Percentiles rank a stretch among this genome's conserved stretches.
Evolutionary conservation across 176 grass and related monocot species (phyloP).

Genomic region (Oryza longistaminata): DNA sequence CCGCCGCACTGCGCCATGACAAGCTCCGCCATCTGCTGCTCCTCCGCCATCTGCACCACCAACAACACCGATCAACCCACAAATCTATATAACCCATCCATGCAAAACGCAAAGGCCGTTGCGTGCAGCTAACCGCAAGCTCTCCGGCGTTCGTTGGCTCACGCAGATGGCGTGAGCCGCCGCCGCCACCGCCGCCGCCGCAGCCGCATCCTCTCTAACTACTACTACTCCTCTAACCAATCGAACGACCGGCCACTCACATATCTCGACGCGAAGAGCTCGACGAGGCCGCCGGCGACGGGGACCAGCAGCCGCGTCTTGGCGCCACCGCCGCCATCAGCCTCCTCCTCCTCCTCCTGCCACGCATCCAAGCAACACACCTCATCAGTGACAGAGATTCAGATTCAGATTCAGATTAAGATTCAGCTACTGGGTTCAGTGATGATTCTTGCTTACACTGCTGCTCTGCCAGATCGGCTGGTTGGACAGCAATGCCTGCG

Average conservation of each 20-base stretch:
- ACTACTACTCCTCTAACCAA: slow-evolving; percentile 33
- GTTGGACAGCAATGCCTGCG: slow-evolving; percentile 72
- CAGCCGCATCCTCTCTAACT: slow-evolving; percentile 1
- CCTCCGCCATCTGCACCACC: slow-evolving; percentile 63
- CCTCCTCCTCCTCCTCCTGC: slow-evolving; percentile 50
- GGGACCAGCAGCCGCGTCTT: slow-evolving; percentile 70
- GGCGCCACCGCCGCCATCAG: not conserved
- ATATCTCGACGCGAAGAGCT: slow-evolving; percentile 68
- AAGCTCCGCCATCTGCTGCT: slow-evolving; percentile 74
- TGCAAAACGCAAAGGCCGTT: slow-evolving; percentile 54
- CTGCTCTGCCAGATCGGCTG: slow-evolving; percentile 70
- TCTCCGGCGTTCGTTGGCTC: slow-evolving; percentile 31
- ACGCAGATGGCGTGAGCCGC: slow-evolving; percentile 37
- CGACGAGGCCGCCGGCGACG: slow-evolving; percentile 76
- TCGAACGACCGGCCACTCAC: slow-evolving; percentile 3
- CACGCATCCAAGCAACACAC: not conserved
- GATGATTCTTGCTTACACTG: slow-evolving; percentile 8
- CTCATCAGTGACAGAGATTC: not conserved
- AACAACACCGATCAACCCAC: not conserved
- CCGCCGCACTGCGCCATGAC: slow-evolving; percentile 71
- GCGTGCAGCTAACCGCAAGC: slow-evolving; percentile 31
- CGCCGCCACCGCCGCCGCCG: not conserved
- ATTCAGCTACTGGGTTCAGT: not conserved
- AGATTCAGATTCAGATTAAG: not conserved
- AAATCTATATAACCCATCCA: not conserved